These are phyloP conservation scores for Mycena vitilis DNA, from an alignment of 768 basidiomycete genomes.

Conservation along the genomic window DNA sequence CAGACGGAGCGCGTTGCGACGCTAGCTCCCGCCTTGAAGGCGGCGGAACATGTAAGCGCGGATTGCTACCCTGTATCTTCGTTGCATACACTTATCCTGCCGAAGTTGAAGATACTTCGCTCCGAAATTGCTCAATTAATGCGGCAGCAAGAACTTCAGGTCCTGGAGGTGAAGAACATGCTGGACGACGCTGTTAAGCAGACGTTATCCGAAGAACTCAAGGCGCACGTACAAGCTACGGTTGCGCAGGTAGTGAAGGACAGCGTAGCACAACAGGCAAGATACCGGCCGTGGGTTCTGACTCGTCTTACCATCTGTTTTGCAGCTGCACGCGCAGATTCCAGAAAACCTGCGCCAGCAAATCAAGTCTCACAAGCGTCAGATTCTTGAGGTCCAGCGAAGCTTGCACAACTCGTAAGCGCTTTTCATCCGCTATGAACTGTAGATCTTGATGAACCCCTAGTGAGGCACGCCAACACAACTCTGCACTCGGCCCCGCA, in stretches of 20 bases:
- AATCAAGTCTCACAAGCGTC: conserved; percentile 53
- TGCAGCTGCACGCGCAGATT: conserved; percentile 57
- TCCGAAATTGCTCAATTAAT: conserved; percentile 54
- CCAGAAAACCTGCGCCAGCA: conserved; percentile 55
- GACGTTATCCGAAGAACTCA: conserved; percentile 54
- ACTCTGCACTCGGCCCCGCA: conserved; percentile 51
- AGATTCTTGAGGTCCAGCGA: conserved; percentile 56
- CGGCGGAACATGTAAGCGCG: conserved; percentile 54
- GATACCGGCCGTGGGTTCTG: conserved; percentile 6
- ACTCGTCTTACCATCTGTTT: conserved; percentile 11
- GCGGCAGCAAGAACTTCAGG: conserved; percentile 50
- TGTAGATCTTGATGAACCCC: background rate
- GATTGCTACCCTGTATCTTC: background rate
- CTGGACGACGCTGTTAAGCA: conserved; percentile 56
- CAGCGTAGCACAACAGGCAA: conserved; percentile 57
- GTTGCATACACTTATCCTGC: conserved; percentile 20
- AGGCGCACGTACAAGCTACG: conserved; percentile 47
- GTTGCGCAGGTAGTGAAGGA: conserved; percentile 53
- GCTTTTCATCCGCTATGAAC: conserved; percentile 31
- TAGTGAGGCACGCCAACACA: conserved; percentile 61
- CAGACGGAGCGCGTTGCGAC: conserved; percentile 58
- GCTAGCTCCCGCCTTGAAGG: conserved; percentile 58
- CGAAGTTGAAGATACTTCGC: conserved; percentile 53
- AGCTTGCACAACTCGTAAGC: conserved; percentile 59
- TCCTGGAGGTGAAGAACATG: conserved; percentile 47